phyloP scores from a whole-genome alignment of 164 flowering plant genomes.

The Chimonanthus salicifolius region DNA sequence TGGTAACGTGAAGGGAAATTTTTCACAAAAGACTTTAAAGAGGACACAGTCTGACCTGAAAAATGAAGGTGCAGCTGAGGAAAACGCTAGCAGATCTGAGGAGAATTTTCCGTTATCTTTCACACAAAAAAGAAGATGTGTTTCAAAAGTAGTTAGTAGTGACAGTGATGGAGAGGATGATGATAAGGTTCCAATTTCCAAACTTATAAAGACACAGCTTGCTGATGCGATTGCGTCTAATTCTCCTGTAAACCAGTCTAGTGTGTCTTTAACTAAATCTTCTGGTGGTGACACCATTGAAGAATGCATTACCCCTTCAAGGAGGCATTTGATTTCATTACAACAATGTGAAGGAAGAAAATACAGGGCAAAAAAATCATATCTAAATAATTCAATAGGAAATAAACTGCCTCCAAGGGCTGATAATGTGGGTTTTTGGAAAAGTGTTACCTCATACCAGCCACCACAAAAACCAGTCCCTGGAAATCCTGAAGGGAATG shows the following conservation, averaged over 20 bases:
- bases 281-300: constrained; percentile 1
- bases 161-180: constrained; percentile 43
- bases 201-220: constrained; percentile 21
- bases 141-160: constrained; percentile 28
- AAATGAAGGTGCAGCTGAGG: constrained; percentile 11
- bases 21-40: neutral
- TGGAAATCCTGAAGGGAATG: constrained; percentile 20
- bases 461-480: constrained; percentile 9
- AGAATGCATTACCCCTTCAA: constrained; percentile 15
- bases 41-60: neutral
- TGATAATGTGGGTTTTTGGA: neutral
- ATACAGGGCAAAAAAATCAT: constrained; percentile 2
- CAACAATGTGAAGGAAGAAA: constrained; percentile 18
- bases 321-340: constrained; percentile 26
- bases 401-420: neutral
- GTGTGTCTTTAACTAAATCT: constrained; percentile 6
- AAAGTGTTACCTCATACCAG: constrained; percentile 4
- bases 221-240: constrained; percentile 2
- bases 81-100: constrained; percentile 4
- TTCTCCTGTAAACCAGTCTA: constrained; percentile 9
- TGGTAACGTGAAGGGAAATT: neutral
- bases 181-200: constrained; percentile 28
- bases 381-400: neutral
- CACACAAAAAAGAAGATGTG: constrained; percentile 34
- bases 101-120: constrained; percentile 9